These are phyloP conservation scores for Salix dunnii DNA, from an alignment of 345 rosid species.

Conservation along the genomic window DNA sequence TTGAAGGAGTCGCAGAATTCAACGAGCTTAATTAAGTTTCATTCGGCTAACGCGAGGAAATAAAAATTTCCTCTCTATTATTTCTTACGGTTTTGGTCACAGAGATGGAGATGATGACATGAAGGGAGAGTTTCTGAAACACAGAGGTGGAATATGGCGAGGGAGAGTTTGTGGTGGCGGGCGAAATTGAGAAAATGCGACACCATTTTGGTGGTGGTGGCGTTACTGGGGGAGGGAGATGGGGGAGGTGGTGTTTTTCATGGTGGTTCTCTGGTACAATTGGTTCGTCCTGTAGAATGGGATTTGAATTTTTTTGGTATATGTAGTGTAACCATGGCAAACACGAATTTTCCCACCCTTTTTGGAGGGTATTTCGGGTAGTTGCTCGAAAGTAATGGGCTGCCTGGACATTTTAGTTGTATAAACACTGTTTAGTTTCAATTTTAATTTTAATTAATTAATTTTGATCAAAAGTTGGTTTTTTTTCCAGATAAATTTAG, in stretches of 20 bases:
- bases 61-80: background rate
- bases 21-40: too few species aligned
- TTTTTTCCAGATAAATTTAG: background rate
- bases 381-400: background rate
- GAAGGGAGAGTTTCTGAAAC: background rate
- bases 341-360: slow-evolving; percentile 15
- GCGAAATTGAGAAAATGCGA: background rate
- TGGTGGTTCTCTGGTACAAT: background rate
- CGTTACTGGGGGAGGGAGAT: background rate
- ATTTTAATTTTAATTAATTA: too few species aligned
- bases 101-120: background rate
- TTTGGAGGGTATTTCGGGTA: slow-evolving; percentile 17
- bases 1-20: too few species aligned
- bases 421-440: background rate
- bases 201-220: background rate
- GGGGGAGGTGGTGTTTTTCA: background rate
- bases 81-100: background rate
- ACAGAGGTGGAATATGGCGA: background rate
- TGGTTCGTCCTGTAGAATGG: background rate
- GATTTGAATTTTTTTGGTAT: slow-evolving; percentile 1
- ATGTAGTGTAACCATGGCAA: too few species aligned
- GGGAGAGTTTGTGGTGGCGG: background rate
- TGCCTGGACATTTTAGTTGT: background rate
- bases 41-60: too few species aligned
- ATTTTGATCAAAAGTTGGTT: background rate